Conservation (phyloP, 169 alveolate species). For the Plasmodium billcollinsi region DNA sequence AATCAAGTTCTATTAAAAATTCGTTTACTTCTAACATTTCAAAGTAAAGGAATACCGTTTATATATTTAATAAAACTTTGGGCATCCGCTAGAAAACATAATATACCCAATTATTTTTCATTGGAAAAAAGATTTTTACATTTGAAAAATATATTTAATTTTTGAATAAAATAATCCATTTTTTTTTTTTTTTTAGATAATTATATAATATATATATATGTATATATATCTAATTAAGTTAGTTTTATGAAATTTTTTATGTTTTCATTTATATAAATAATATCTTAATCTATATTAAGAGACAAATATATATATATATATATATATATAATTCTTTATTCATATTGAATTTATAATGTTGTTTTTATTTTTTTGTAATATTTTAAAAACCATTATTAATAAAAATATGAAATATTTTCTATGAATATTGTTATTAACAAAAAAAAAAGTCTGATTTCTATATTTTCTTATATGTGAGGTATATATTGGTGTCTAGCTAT, state of each 20-base stretch:
- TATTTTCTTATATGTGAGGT: too few relatives aligned
- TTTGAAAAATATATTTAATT: conserved; percentile 11
- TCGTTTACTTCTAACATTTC: conserved; percentile 61
- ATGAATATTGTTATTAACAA: too few relatives aligned
- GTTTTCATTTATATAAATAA: neutral
- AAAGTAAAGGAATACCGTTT: conserved; percentile 63
- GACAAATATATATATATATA: conserved; percentile 2
- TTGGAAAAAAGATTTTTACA: conserved; percentile 34
- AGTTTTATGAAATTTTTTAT: neutral
- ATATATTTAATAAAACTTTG: conserved; percentile 41
- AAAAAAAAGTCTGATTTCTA: too few relatives aligned
- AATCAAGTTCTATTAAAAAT: conserved; percentile 47
- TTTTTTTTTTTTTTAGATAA: neutral
- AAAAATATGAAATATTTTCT: too few relatives aligned
- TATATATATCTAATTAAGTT: neutral
- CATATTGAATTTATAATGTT: too few relatives aligned
- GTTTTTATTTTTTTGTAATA: too few relatives aligned
- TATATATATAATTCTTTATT: neutral
- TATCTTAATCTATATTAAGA: neutral
- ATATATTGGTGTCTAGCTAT: too few relatives aligned
- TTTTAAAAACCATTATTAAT: too few relatives aligned
- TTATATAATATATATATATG: neutral
- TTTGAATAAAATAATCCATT: neutral
- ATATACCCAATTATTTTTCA: conserved; percentile 51
- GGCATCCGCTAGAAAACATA: conserved; percentile 45